These are phyloP conservation scores for Colletotrichum somersetense DNA, from an alignment of 2,329 filamentous ascomycete species.

Conservation along the genomic window DNA sequence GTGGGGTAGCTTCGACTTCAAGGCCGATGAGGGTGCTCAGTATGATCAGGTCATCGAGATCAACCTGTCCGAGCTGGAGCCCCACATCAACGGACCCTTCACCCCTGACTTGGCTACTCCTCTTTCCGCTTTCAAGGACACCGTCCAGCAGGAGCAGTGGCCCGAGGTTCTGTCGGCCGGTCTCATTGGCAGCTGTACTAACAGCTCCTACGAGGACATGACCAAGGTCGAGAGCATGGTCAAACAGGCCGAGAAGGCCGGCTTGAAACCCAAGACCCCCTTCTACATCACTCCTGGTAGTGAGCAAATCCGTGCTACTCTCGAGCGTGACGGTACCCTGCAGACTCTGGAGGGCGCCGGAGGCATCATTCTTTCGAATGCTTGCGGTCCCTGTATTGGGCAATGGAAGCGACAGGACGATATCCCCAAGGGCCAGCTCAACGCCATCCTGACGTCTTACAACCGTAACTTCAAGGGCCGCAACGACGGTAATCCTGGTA, in stretches of 20 bases:
- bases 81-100: slow-evolving; percentile 96
- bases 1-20: slow-evolving; percentile 59
- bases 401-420: slow-evolving; percentile 95
- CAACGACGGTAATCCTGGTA: slow-evolving; percentile 95
- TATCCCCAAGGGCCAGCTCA: slow-evolving; percentile 84
- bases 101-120: slow-evolving; percentile 96
- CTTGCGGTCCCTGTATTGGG: slow-evolving; percentile 93
- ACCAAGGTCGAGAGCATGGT: slow-evolving; percentile 93
- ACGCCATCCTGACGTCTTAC: slow-evolving; percentile 97
- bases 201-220: slow-evolving; percentile 99
- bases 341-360: slow-evolving; percentile 88
- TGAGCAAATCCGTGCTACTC: slow-evolving; percentile 94
- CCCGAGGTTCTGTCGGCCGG: slow-evolving; percentile 91
- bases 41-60: slow-evolving; percentile 95
- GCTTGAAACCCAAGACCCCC: slow-evolving; percentile 87
- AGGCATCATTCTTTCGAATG: slow-evolving; percentile 91
- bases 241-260: slow-evolving; percentile 90
- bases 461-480: slow-evolving; percentile 98
- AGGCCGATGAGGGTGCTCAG: slow-evolving; percentile 82
- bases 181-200: slow-evolving; percentile 97
- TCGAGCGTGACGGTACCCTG: slow-evolving; percentile 89
- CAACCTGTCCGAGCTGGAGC: slow-evolving; percentile 89
- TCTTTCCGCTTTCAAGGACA: slow-evolving; percentile 87
- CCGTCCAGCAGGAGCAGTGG: slow-evolving; percentile 88
- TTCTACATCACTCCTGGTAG: slow-evolving; percentile 98